phyloP scores from a whole-genome alignment of 306 rosid genomes.

The Pyrus bretschneideri region DNA sequence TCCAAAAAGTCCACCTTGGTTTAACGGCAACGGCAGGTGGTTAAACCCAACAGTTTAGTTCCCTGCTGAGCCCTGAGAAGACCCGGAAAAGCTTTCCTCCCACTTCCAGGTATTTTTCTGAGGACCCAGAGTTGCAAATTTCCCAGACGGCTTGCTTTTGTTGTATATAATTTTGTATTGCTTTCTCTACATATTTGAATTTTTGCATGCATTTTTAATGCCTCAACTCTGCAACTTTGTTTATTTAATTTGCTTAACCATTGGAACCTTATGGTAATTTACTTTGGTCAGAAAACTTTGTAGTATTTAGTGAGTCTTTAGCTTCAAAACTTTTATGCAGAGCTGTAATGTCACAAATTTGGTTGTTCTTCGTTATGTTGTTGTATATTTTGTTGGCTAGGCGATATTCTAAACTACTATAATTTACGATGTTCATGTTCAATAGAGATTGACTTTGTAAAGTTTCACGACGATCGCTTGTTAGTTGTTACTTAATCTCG shows the following conservation, averaged over 20 bases:
- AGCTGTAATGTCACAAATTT: neutral
- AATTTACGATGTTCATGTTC: neutral
- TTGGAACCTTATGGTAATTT: neutral
- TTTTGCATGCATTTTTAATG: neutral
- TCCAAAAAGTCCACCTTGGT: neutral
- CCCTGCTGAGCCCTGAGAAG: slow-evolving; percentile 3
- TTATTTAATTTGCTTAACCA: slow-evolving; percentile 7
- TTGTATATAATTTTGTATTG: neutral
- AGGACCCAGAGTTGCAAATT: slow-evolving; percentile 3
- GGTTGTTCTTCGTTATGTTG: neutral
- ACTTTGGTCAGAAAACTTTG: neutral
- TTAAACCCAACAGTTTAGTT: neutral
- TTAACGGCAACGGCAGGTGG: slow-evolving; percentile 8
- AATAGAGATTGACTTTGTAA: neutral
- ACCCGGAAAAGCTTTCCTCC: slow-evolving; percentile 4
- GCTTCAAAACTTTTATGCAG: neutral
- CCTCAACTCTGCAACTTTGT: neutral
- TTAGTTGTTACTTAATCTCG: neutral
- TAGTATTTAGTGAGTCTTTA: neutral
- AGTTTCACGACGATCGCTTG: neutral
- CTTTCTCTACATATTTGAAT: neutral
- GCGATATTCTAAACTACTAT: too few species aligned
- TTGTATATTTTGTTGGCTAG: neutral
- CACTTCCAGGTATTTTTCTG: slow-evolving; percentile 15
- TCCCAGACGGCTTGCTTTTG: neutral